phyloP scores from a whole-genome alignment of 2,329 filamentous ascomycete species.

The Ophiocordyceps camponoti-floridani region DNA sequence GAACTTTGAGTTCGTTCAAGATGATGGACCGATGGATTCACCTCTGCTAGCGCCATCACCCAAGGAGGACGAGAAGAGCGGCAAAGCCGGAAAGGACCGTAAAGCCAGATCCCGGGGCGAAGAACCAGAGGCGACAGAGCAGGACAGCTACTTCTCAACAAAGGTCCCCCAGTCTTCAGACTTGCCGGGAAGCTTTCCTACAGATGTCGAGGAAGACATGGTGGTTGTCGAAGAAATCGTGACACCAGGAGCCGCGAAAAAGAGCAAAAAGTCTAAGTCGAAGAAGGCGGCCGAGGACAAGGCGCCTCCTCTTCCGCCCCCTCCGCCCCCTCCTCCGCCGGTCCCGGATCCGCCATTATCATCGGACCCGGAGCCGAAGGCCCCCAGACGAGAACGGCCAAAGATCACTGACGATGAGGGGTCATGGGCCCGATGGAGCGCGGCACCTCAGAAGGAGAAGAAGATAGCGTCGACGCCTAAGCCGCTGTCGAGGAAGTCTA shows the following conservation, averaged over 20 bases:
- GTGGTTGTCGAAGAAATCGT: conserved; percentile 33
- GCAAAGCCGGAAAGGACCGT: conserved; percentile 14
- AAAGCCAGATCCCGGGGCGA: conserved; percentile 24
- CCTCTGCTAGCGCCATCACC: conserved; percentile 18
- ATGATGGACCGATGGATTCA: conserved; percentile 17
- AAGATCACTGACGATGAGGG: conserved; percentile 55
- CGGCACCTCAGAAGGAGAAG: conserved; percentile 26
- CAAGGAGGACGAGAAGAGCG: conserved; percentile 5
- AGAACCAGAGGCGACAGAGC: conserved; percentile 13
- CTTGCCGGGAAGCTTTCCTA: conserved; percentile 38
- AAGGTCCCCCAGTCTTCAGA: conserved; percentile 9
- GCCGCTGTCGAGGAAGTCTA: conserved; percentile 32
- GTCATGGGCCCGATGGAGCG: conserved; percentile 62
- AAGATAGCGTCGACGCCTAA: conserved; percentile 43
- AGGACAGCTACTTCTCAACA: conserved; percentile 14
- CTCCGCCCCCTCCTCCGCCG: conserved; percentile 13
- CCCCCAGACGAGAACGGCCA: conserved; percentile 56
- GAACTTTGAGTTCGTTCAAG: conserved; percentile 28
- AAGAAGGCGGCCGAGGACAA: conserved; percentile 2
- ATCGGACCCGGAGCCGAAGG: conserved; percentile 36
- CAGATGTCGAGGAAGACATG: conserved; percentile 29
- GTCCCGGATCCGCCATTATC: conserved; percentile 29
- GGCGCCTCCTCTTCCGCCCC: conserved; percentile 1
- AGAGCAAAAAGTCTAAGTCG: conserved; percentile 17
- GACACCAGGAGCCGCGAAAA: conserved; percentile 17